These are phyloP conservation scores for Diaporthe vaccinii DNA, from an alignment of 2,329 filamentous ascomycete species.

Conservation along the genomic window DNA sequence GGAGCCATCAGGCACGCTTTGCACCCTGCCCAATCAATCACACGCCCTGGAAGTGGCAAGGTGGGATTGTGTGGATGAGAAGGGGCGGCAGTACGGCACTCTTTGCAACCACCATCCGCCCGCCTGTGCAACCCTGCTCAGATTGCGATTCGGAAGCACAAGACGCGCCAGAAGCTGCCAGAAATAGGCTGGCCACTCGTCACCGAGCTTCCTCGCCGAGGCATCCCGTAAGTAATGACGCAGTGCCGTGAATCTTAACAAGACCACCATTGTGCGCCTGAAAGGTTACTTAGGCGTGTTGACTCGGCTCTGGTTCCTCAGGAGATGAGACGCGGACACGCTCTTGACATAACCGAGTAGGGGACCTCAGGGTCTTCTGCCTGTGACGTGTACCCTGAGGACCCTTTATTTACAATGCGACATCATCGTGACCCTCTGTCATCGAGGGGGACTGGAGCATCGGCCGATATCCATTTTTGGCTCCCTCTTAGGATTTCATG, in stretches of 20 bases:
- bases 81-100: conserved; percentile 1
- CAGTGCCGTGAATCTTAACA: conserved; percentile 3
- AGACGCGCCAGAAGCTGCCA: conserved; percentile 21
- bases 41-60: conserved; percentile 14
- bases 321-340: neutral
- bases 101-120: neutral
- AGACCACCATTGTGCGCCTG: neutral
- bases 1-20: conserved; percentile 31
- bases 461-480: neutral
- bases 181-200: neutral
- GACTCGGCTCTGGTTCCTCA: neutral
- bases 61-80: conserved; percentile 15
- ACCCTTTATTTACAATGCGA: conserved; percentile 37
- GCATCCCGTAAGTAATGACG: conserved; percentile 26
- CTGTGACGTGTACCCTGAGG: conserved; percentile 33
- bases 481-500: neutral
- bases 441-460: conserved; percentile 3
- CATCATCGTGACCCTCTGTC: conserved; percentile 33
- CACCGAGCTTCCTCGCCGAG: conserved; percentile 2
- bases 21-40: conserved; percentile 28
- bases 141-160: conserved; percentile 4
- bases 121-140: neutral
- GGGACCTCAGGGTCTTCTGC: conserved; percentile 22
- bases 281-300: neutral
- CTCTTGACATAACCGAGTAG: neutral